A percentile compares a stretch with the other conserved stretches of the same genome.
Conservation (phyloP, 1,139 yeast genomes). For the Suhomyces guaymorum region DNA sequence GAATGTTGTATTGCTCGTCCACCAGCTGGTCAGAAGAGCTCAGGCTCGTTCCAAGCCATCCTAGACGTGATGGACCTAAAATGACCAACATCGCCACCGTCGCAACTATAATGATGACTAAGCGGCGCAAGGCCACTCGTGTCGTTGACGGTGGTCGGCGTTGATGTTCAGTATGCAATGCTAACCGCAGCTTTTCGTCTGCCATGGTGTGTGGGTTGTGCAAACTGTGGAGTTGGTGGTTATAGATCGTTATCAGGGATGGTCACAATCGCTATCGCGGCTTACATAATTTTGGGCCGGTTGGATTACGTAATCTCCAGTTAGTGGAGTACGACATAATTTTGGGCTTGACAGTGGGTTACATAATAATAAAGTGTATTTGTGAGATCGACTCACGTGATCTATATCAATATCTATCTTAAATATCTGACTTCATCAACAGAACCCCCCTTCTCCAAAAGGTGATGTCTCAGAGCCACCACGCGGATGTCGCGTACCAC, state of each 20-base stretch:
- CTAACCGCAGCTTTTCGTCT: constrained; percentile 1
- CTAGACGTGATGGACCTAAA: background rate
- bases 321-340: too few species aligned
- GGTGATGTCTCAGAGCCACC: constrained; percentile 27
- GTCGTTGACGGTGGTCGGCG: too few species aligned
- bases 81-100: background rate
- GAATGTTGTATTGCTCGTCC: too few species aligned
- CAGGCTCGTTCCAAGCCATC: background rate
- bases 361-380: too few species aligned
- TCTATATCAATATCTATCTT: background rate
- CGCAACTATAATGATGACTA: background rate
- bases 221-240: too few species aligned
- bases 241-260: background rate
- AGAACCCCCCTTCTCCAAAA: constrained; percentile 9
- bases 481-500: constrained; percentile 35
- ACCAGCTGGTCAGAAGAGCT: background rate
- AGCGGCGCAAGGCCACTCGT: too few species aligned
- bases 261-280: constrained; percentile 2
- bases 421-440: constrained; percentile 1
- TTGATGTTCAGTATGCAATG: too few species aligned
- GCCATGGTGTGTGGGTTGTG: constrained; percentile 1
- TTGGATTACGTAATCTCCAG: too few species aligned
- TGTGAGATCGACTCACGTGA: too few species aligned
- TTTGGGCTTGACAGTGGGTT: constrained; percentile 1
- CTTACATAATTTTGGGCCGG: too few species aligned